Evolutionary conservation across 1,284 basidiomycete genomes (phyloP).

Genomic region (Cystobasidium pallidum): DNA sequence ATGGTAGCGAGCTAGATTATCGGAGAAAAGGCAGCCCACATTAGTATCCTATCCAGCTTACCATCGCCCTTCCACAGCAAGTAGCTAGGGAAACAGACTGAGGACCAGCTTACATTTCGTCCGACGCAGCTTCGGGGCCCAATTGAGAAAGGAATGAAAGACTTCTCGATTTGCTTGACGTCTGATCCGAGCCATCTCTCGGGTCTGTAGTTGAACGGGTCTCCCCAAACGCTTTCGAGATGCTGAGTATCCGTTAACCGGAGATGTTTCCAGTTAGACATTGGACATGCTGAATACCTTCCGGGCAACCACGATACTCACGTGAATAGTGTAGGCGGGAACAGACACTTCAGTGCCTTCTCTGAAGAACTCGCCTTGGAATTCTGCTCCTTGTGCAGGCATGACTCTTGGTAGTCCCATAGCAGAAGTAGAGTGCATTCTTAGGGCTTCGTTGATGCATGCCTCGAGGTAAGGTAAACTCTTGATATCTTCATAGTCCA

Average conservation of each 20-base stretch:
- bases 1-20: constrained; percentile 70
- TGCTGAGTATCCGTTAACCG: constrained; percentile 61
- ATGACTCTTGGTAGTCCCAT: constrained; percentile 79
- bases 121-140: constrained; percentile 57
- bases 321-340: constrained; percentile 9
- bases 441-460: constrained; percentile 78
- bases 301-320: constrained; percentile 16
- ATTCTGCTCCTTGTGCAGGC: constrained; percentile 65
- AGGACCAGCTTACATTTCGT: constrained; percentile 43
- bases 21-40: constrained; percentile 52
- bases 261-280: neutral
- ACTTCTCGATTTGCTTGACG: constrained; percentile 66
- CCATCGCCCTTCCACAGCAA: too few species aligned
- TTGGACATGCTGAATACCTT: constrained; percentile 35
- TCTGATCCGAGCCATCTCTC: constrained; percentile 80
- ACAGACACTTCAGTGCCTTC: constrained; percentile 65
- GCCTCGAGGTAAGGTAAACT: constrained; percentile 69
- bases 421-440: constrained; percentile 72
- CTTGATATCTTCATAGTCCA: constrained; percentile 62
- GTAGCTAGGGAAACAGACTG: neutral
- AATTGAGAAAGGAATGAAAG: constrained; percentile 68
- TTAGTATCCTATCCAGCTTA: neutral
- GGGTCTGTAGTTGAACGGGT: constrained; percentile 61
- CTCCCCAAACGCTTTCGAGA: constrained; percentile 72
- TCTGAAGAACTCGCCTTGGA: constrained; percentile 69